Evolutionary conservation across 2,329 filamentous ascomycete genomes (phyloP).

Genomic region (Colletotrichum chlorophyti): DNA sequence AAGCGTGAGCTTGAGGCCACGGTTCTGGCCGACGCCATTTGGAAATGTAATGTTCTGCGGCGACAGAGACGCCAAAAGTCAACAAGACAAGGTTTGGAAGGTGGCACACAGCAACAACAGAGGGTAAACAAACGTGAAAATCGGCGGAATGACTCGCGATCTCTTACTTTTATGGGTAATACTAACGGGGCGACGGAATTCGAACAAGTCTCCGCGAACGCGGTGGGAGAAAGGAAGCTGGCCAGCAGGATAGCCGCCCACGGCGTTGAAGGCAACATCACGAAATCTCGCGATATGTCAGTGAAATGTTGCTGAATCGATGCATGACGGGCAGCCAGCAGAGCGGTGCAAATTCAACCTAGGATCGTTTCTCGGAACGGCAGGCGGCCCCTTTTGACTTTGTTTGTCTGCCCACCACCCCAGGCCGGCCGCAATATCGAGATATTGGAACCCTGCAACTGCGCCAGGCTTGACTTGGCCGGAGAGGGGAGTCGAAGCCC

Average conservation of each 20-base stretch:
- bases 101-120: not conserved
- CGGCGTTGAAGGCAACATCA: conserved; percentile 23
- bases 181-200: conserved; percentile 17
- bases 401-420: conserved; percentile 3
- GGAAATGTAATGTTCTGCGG: conserved; percentile 26
- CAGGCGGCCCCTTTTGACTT: conserved; percentile 20
- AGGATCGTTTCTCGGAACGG: conserved; percentile 10
- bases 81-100: not conserved
- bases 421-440: conserved; percentile 15
- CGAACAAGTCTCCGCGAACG: conserved; percentile 14
- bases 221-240: conserved; percentile 21
- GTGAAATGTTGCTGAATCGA: conserved; percentile 5
- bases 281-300: conserved; percentile 7
- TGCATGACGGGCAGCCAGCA: conserved; percentile 21
- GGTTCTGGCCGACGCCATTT: conserved; percentile 28
- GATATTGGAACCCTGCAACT: conserved; percentile 14
- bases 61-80: conserved; percentile 1
- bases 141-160: conserved; percentile 9
- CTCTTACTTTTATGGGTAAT: conserved; percentile 25
- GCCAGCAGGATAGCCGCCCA: conserved; percentile 24
- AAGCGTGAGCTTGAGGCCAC: conserved; percentile 26
- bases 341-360: not conserved
- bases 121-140: conserved; percentile 4
- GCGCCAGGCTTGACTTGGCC: conserved; percentile 11
- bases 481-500: conserved; percentile 17